Evolutionary conservation across 148 eudicot species (phyloP).

Genomic region (Pharnaceum exiguum): DNA sequence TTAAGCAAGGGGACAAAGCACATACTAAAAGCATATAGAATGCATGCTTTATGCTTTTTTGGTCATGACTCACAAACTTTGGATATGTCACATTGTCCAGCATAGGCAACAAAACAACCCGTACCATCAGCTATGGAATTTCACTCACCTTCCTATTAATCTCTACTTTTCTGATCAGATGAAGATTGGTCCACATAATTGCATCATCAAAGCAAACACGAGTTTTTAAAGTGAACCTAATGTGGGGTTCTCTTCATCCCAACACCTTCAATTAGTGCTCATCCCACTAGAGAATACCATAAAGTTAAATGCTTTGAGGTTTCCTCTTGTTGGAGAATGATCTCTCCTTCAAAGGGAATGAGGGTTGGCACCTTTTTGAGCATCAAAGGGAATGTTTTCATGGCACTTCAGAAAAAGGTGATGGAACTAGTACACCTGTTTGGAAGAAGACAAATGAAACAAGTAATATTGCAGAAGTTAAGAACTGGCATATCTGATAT

Average conservation of each 20-base stretch:
- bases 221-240: conserved; percentile 2
- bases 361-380: conserved; percentile 3
- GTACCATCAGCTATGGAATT: conserved; percentile 8
- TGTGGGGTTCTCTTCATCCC: conserved; percentile 16
- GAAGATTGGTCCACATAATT: conserved; percentile 7
- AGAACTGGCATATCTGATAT: background rate
- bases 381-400: conserved; percentile 21
- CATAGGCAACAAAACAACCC: background rate
- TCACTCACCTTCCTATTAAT: background rate
- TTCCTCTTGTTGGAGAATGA: conserved; percentile 2
- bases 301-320: conserved; percentile 13
- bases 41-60: conserved; percentile 2
- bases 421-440: background rate
- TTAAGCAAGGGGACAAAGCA: background rate
- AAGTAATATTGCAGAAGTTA: conserved; percentile 15
- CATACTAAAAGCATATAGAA: background rate
- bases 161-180: background rate
- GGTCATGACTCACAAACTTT: conserved; percentile 11
- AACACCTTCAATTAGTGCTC: conserved; percentile 20
- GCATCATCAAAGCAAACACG: conserved; percentile 6
- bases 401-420: conserved; percentile 6
- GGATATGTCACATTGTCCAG: background rate
- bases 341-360: conserved; percentile 2
- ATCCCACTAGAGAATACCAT: conserved; percentile 18
- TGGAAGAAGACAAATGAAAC: conserved; percentile 7